Conservation (phyloP, 2,329 filamentous ascomycete genomes). For the Pseudogymnoascus sp. region DNA sequence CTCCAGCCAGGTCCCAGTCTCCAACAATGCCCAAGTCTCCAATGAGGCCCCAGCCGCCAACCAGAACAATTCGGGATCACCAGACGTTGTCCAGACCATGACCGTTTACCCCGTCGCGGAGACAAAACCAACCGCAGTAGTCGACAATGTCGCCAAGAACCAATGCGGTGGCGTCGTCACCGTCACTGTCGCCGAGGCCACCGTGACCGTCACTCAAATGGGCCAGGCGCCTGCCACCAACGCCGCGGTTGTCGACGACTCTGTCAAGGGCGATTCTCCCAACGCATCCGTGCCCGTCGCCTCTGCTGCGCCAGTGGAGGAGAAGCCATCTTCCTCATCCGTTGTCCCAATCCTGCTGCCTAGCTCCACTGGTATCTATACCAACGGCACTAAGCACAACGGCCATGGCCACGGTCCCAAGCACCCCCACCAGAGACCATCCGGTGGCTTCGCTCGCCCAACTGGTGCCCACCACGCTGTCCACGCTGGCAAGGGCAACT, state of each 20-base stretch:
- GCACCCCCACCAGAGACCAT: neutral
- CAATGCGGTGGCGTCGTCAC: neutral
- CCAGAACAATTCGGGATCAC: neutral
- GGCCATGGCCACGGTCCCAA: neutral
- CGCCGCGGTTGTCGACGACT: neutral
- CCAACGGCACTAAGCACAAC: neutral
- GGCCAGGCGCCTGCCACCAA: neutral
- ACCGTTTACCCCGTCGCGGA: neutral
- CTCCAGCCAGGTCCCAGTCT: neutral
- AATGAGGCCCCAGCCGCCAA: neutral
- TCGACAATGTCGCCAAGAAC: neutral
- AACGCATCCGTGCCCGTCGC: neutral
- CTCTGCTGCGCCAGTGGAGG: neutral
- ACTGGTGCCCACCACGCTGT: neutral
- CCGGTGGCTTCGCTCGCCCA: neutral
- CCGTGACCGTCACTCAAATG: neutral
- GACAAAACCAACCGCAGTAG: neutral
- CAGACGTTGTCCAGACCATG: neutral
- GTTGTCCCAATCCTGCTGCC: neutral
- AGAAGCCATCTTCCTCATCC: neutral
- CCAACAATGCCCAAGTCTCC: neutral
- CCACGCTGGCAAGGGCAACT: neutral
- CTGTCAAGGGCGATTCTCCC: neutral
- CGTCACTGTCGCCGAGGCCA: neutral
- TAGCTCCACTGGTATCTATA: constrained; percentile 1